A percentile compares a stretch with the other conserved stretches of the same genome.
These are phyloP conservation scores for Sugiyamaella boreocaroliniensis DNA, from an alignment of 805 yeast species.

Conservation along the genomic window DNA sequence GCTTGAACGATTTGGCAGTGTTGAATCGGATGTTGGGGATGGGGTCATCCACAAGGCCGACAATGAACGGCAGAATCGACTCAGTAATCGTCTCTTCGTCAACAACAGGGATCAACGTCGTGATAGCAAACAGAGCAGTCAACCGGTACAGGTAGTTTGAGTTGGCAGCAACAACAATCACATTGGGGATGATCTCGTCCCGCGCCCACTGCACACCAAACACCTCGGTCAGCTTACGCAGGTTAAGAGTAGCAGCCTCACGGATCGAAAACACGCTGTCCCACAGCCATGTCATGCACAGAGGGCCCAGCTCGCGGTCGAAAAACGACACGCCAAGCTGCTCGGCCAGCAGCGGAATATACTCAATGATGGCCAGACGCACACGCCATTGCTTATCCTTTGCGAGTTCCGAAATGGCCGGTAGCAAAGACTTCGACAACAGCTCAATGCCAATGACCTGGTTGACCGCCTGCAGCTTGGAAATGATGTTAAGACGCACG, in stretches of 20 bases:
- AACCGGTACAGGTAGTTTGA: conserved; percentile 83
- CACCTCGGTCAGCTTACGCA: conserved; percentile 70
- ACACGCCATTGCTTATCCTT: conserved; percentile 98
- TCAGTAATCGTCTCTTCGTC: conserved; percentile 47
- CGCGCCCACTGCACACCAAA: conserved; percentile 96
- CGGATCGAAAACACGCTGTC: conserved; percentile 95
- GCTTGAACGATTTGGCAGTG: conserved; percentile 76
- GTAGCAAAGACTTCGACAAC: conserved; percentile 78
- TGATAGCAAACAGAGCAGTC: conserved; percentile 82
- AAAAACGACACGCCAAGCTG: conserved; percentile 91
- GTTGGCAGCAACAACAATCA: conserved; percentile 50
- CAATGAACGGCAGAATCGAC: conserved; percentile 73
- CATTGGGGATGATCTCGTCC: conserved; percentile 68
- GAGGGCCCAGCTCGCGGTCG: conserved; percentile 81
- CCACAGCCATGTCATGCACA: conserved; percentile 98
- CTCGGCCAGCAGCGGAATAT: conserved; percentile 88
- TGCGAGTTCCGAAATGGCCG: conserved; percentile 93
- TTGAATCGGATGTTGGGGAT: conserved; percentile 96
- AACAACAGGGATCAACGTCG: conserved; percentile 74
- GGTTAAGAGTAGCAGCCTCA: conserved; percentile 87
- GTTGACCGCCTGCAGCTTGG: conserved; percentile 84
- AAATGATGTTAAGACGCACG: conserved; percentile 88
- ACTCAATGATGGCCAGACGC: conserved; percentile 91
- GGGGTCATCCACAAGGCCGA: conserved; percentile 62
- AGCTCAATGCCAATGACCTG: conserved; percentile 89